These are phyloP conservation scores for Colletotrichum caudatum DNA, from an alignment of 2,329 filamentous ascomycete species.

Conservation along the genomic window DNA sequence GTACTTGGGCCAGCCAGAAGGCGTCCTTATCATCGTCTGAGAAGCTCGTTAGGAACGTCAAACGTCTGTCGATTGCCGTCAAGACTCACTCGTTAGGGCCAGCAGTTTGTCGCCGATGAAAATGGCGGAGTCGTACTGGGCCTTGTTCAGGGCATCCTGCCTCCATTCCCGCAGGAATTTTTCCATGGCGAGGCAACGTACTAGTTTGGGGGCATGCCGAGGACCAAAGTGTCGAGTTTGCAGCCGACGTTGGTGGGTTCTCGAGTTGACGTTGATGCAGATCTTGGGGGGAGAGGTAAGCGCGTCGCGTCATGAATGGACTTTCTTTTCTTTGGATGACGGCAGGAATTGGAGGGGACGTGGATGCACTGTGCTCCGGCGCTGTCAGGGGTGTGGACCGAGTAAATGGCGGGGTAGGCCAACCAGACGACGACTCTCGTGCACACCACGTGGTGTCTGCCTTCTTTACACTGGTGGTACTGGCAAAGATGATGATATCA, in stretches of 20 bases:
- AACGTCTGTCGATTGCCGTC: background rate
- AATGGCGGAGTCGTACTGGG: conserved; percentile 95
- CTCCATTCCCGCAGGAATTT: conserved; percentile 93
- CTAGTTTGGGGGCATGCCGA: conserved; percentile 33
- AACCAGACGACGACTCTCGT: conserved; percentile 34
- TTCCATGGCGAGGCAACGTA: conserved; percentile 73
- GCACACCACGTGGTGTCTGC: conserved; percentile 35
- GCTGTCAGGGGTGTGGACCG: conserved; percentile 37
- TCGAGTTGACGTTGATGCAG: conserved; percentile 30
- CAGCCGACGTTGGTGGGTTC: background rate
- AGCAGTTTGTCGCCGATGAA: conserved; percentile 98
- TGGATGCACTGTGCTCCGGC: conserved; percentile 38
- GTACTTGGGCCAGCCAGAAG: conserved; percentile 97
- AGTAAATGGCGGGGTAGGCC: conserved; percentile 42
- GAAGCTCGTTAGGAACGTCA: conserved; percentile 3
- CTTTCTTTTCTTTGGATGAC: conserved; percentile 42
- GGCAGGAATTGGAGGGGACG: conserved; percentile 34
- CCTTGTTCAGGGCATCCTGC: conserved; percentile 94
- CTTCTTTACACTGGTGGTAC: background rate
- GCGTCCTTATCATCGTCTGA: conserved; percentile 92
- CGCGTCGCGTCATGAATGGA: conserved; percentile 34
- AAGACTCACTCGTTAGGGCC: conserved; percentile 84
- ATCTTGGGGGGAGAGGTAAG: conserved; percentile 35
- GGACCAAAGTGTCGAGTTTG: background rate
- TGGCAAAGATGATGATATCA: background rate